These are phyloP conservation scores for Ophiostoma ulmi DNA, from an alignment of 2,329 filamentous ascomycete species.

Conservation along the genomic window DNA sequence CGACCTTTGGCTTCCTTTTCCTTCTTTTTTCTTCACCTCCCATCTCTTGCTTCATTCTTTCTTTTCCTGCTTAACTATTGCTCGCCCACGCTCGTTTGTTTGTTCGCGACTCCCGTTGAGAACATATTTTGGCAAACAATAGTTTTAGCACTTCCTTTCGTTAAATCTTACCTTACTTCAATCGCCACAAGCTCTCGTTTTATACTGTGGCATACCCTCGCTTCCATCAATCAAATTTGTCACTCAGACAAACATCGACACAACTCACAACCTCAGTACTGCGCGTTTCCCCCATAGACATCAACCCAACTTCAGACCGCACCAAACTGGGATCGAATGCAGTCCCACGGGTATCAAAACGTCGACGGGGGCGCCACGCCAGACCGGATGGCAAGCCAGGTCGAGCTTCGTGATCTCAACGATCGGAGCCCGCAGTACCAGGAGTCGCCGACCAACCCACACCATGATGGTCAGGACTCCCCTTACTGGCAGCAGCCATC, in stretches of 20 bases:
- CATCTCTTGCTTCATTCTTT: background rate
- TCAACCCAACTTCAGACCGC: background rate
- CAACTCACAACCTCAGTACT: background rate
- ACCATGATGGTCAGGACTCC: conserved; percentile 13
- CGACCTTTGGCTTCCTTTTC: background rate
- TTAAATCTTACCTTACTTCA: background rate
- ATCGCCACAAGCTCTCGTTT: background rate
- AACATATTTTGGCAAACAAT: background rate
- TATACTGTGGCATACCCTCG: background rate
- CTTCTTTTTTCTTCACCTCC: background rate
- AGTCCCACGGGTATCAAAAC: conserved; percentile 22
- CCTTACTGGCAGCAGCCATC: conserved; percentile 10
- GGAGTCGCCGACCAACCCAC: conserved; percentile 11
- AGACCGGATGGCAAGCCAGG: conserved; percentile 19
- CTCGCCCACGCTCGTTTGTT: conserved; percentile 9
- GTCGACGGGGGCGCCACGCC: conserved; percentile 20
- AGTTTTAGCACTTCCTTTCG: background rate
- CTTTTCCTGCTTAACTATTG: background rate
- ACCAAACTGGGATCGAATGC: conserved; percentile 18
- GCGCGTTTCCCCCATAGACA: background rate
- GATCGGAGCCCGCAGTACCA: conserved; percentile 19
- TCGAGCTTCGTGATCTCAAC: conserved; percentile 25
- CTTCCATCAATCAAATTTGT: background rate
- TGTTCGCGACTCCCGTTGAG: background rate
- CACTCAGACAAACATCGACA: background rate